These are phyloP conservation scores for Trichoderma reesei DNA, from an alignment of 495 filamentous ascomycete species.

Conservation along the genomic window DNA sequence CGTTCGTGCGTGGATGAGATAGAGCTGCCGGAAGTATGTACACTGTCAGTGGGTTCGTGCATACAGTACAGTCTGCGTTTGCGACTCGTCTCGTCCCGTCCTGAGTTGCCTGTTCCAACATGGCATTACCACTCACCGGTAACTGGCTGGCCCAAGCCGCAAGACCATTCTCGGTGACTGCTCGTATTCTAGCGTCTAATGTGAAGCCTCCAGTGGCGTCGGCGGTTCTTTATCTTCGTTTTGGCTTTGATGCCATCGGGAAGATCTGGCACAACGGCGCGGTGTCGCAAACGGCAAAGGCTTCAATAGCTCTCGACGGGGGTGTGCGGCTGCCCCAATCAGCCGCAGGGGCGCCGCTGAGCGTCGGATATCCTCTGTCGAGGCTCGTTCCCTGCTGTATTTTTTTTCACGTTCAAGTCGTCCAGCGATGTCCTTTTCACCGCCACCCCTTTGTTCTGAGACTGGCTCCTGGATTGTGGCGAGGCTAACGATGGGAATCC, in stretches of 20 bases:
- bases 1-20: no score
- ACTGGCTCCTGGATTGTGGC: not conserved
- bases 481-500: not conserved
- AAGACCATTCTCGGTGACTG: no score
- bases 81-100: no score
- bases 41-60: no score
- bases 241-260: not conserved
- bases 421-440: no score
- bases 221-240: not conserved
- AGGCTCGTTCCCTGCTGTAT: no score
- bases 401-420: no score
- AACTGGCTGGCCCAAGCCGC: no score
- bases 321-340: not conserved
- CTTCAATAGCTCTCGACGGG: not conserved
- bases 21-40: no score
- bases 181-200: not conserved
- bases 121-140: no score
- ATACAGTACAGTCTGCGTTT: no score
- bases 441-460: not conserved
- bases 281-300: constrained; percentile 4
- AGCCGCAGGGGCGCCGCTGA: not conserved
- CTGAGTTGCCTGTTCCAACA: no score
- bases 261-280: constrained; percentile 1
- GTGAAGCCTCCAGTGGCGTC: not conserved
- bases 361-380: not conserved